Base-by-base conservation (phyloP, 805 yeast genomes). In the Candida silvicultrix region DNA sequence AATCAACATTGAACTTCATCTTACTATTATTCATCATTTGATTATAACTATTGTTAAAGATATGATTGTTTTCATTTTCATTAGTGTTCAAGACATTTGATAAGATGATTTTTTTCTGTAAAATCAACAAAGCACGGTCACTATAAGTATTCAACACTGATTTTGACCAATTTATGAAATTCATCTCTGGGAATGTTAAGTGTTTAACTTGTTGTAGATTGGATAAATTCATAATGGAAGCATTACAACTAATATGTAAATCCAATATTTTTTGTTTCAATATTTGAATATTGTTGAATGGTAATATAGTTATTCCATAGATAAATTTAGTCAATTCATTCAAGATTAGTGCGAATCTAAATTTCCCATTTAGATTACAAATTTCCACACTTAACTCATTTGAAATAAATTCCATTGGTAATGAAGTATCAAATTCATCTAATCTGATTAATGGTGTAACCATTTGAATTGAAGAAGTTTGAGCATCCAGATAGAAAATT, bases 401-500 rank as follows among this genome's bases (percentile, higher is more conserved):
- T 39, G 66, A 62, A 3, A 68, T 67, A 36, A 67, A 60, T 44
- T 67, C 83, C 31, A 69, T 73, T 0, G 84, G 83, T 52, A 77
- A 59, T n/a, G 74, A 63, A 0, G 81, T 81, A 51, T 80, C 81
- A 57, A 74, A 76, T 53, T 78, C 83, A 44, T 71, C 76, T 35
- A 67, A 61, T 46, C 66, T 64, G 48, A 81, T 75, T 31, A 76
- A 68, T 1, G 85, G 85, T 0, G 79, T 73, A 29, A 77, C 59
- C 56, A 79, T 71, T 42, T 75, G 75, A 50, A 79, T 78, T 47
- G 78, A 72, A 35, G 83, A 72, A 9, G 80, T 75, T 48, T 77
- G 67, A 4, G 77, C 71, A 57, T 81, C 87, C 49, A 81, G 60
- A 23, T 78, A 77, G 49, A 79, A 78, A 8, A 81, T 75, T 35